Conservation (phyloP, 495 filamentous ascomycete species). For the Parachaetomium inaequale region DNA sequence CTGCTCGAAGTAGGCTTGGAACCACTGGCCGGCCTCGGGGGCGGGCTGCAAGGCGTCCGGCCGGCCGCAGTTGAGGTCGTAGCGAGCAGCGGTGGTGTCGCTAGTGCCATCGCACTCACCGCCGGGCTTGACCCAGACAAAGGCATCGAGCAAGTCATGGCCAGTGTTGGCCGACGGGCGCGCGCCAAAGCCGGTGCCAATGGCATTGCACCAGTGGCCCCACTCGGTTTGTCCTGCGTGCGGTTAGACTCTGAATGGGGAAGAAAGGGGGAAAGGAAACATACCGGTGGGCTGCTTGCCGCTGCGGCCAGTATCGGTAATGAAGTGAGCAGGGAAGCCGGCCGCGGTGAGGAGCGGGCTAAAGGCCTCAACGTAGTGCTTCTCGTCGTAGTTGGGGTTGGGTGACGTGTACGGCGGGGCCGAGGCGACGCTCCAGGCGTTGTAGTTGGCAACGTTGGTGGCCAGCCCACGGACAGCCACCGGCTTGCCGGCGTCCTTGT, state of each 20-base stretch:
- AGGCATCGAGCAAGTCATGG: slow-evolving; percentile 62
- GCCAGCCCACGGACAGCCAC: slow-evolving; percentile 65
- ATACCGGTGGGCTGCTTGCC: slow-evolving; percentile 63
- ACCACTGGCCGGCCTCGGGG: slow-evolving; percentile 76
- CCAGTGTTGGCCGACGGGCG: slow-evolving; percentile 64
- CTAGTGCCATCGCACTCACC: slow-evolving; percentile 78
- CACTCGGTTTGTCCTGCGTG: slow-evolving; percentile 47
- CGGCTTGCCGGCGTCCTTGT: slow-evolving; percentile 62
- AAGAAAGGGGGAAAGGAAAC: not conserved
- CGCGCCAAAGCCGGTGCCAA: slow-evolving; percentile 65
- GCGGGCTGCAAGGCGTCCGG: slow-evolving; percentile 59
- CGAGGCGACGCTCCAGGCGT: slow-evolving; percentile 51
- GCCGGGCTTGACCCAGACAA: slow-evolving; percentile 83
- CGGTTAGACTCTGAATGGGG: not conserved
- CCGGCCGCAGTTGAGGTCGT: slow-evolving; percentile 67
- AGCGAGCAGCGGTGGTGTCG: slow-evolving; percentile 57
- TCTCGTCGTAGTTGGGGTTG: slow-evolving; percentile 63
- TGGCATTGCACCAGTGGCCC: slow-evolving; percentile 86
- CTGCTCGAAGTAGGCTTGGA: slow-evolving; percentile 75
- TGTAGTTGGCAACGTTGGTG: slow-evolving; percentile 81
- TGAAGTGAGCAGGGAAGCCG: slow-evolving; percentile 69
- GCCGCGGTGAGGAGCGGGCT: slow-evolving; percentile 54
- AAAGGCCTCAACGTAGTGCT: slow-evolving; percentile 65
- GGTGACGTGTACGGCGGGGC: slow-evolving; percentile 40
- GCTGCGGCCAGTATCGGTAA: slow-evolving; percentile 64